Conservation (phyloP, 2,329 filamentous ascomycete species). For the Verticillium dahliae region DNA sequence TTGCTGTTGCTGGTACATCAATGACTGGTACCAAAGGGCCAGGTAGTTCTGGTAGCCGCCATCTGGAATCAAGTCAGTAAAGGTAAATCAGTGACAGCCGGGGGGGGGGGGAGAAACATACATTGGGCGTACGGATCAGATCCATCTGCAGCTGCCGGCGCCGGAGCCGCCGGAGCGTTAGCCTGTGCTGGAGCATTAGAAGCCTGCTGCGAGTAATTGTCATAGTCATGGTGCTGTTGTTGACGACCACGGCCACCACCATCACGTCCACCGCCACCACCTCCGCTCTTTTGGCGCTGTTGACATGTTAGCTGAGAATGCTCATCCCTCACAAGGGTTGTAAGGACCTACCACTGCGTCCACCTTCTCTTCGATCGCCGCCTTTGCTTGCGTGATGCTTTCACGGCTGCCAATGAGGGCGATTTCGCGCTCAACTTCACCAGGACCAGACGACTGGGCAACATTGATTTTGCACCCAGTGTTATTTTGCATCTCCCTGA, state of each 20-base stretch:
- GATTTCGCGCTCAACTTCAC: constrained; percentile 79
- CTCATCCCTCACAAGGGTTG: background rate
- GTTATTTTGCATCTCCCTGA: constrained; percentile 83
- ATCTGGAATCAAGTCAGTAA: constrained; percentile 39
- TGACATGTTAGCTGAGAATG: constrained; percentile 18
- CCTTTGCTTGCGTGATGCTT: constrained; percentile 74
- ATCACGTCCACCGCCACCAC: constrained; percentile 37
- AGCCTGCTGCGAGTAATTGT: constrained; percentile 44
- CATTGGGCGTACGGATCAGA: constrained; percentile 71
- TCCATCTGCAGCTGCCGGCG: constrained; percentile 40
- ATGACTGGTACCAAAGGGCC: constrained; percentile 72
- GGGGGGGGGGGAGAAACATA: constrained; percentile 30
- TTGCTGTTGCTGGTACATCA: constrained; percentile 35
- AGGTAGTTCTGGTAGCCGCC: constrained; percentile 78
- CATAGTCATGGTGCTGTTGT: constrained; percentile 43
- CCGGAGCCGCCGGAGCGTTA: constrained; percentile 35
- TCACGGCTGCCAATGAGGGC: constrained; percentile 73
- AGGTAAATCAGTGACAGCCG: background rate
- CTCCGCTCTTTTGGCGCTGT: constrained; percentile 47
- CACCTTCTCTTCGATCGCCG: constrained; percentile 85
- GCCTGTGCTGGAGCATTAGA: constrained; percentile 25
- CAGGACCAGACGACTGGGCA: constrained; percentile 68
- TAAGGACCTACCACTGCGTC: constrained; percentile 68
- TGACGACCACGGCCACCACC: constrained; percentile 34
- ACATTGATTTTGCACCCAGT: constrained; percentile 96